A percentile compares a stretch with the other conserved stretches of the same genome.
Evolutionary conservation across 805 yeast species (phyloP).

Genomic region (Zygosaccharomyces bisporus): DNA sequence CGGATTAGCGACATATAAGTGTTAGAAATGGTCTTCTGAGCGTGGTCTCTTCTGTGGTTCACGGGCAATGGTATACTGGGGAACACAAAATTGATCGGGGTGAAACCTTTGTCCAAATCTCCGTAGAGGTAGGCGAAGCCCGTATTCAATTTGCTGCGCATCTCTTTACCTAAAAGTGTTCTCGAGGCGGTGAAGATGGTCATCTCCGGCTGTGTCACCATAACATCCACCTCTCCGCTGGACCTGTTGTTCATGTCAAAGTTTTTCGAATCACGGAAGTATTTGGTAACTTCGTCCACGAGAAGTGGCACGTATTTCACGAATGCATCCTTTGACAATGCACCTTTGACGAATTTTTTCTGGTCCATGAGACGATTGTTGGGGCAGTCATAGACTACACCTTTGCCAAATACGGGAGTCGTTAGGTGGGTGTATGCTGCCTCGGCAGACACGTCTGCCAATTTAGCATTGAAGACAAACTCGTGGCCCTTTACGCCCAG

Average conservation of each 20-base stretch:
- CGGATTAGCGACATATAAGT: conserved; percentile 79
- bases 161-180: conserved; percentile 84
- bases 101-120: conserved; percentile 95
- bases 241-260: conserved; percentile 41
- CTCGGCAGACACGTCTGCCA: conserved; percentile 89
- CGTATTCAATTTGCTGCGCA: conserved; percentile 76
- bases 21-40: conserved; percentile 73
- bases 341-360: conserved; percentile 90
- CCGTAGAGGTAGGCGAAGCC: conserved; percentile 81
- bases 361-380: conserved; percentile 95
- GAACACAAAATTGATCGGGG: conserved; percentile 93
- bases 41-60: conserved; percentile 79
- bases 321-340: conserved; percentile 83
- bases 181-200: conserved; percentile 96
- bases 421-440: conserved; percentile 94
- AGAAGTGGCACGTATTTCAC: conserved; percentile 83
- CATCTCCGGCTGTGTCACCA: conserved; percentile 87
- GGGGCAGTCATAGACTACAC: conserved; percentile 96
- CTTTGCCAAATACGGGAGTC: conserved; percentile 98
- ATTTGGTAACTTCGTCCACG: conserved; percentile 67
- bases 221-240: conserved; percentile 58
- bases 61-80: conserved; percentile 87
- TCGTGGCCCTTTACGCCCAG: conserved; percentile 98
- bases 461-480: conserved; percentile 86
- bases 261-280: conserved; percentile 51